phyloP scores from a whole-genome alignment of 768 basidiomycete species.

The Collybia sordida region DNA sequence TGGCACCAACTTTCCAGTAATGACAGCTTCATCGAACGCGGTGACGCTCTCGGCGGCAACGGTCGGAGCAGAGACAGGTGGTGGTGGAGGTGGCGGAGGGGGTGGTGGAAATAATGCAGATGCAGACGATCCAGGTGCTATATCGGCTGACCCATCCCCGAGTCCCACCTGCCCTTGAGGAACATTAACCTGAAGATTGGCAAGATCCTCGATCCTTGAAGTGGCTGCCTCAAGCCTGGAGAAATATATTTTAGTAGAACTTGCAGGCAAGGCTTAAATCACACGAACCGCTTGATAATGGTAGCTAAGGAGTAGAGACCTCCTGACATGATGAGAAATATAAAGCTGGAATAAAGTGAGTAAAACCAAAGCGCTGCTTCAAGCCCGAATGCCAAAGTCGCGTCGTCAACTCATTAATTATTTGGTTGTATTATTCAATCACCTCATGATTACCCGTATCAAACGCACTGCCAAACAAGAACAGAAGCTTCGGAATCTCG shows the following conservation, averaged over 20 bases:
- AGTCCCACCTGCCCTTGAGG: conserved; percentile 6
- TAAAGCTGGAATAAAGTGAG: no score
- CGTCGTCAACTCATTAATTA: no score
- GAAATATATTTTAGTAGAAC: conserved; percentile 5
- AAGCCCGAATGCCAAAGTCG: not conserved
- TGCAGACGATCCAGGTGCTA: conserved; percentile 28
- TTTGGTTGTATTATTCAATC: no score
- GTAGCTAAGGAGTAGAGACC: conserved; percentile 78
- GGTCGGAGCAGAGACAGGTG: conserved; percentile 28
- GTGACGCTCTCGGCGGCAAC: conserved; percentile 58
- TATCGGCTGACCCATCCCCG: conserved; percentile 18
- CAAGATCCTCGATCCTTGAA: conserved; percentile 90
- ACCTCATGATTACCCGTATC: no score
- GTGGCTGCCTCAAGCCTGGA: conserved; percentile 88
- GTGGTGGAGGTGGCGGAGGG: conserved; percentile 34
- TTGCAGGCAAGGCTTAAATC: not conserved
- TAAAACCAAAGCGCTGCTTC: not conserved
- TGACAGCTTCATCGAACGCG: conserved; percentile 72
- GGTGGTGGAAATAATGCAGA: conserved; percentile 30
- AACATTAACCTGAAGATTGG: conserved; percentile 38
- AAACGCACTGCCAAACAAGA: no score
- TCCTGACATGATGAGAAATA: conserved; percentile 30
- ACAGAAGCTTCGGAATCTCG: no score
- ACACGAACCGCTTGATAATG: conserved; percentile 73
- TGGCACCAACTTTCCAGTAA: conserved; percentile 72